Evolutionary conservation across 176 grass and related monocot genomes (phyloP).

Genomic region (Otatea glauca): DNA sequence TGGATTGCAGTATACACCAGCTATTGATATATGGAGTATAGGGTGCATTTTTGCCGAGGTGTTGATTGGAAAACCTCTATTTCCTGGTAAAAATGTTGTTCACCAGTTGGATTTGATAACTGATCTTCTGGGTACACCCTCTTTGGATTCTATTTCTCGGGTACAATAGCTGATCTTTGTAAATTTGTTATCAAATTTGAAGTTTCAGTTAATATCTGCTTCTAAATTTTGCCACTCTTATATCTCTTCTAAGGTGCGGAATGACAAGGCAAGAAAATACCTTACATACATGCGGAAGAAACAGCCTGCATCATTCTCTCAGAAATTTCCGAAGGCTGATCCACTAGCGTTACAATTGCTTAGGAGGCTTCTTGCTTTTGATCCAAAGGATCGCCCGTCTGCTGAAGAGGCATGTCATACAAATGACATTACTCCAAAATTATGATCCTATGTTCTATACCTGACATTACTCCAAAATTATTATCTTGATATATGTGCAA

Average conservation of each 20-base stretch:
- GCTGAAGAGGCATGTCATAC: conserved; percentile 48
- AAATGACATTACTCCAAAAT: neutral
- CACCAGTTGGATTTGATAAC: conserved; percentile 58
- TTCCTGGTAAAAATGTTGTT: conserved; percentile 63
- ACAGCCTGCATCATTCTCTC: conserved; percentile 51
- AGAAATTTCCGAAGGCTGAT: conserved; percentile 53
- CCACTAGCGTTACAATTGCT: conserved; percentile 46
- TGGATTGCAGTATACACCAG: conserved; percentile 52
- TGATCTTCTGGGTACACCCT: conserved; percentile 50
- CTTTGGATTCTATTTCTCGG: conserved; percentile 53
- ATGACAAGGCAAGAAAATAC: conserved; percentile 58
- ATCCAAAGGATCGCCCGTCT: conserved; percentile 53
- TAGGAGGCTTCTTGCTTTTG: conserved; percentile 59
- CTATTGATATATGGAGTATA: conserved; percentile 59
- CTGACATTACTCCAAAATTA: neutral
- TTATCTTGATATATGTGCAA: neutral
- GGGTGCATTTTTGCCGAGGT: conserved; percentile 55
- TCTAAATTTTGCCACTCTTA: conserved; percentile 26
- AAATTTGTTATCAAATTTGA: conserved; percentile 17
- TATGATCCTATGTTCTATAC: neutral
- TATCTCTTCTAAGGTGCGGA: conserved; percentile 39
- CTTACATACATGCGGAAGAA: conserved; percentile 52
- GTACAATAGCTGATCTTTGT: conserved; percentile 4
- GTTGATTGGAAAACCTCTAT: conserved; percentile 50
- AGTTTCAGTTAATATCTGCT: conserved; percentile 8